Evolutionary conservation across 441 rosid genomes (phyloP).

Genomic region (Jatropha podagrica): DNA sequence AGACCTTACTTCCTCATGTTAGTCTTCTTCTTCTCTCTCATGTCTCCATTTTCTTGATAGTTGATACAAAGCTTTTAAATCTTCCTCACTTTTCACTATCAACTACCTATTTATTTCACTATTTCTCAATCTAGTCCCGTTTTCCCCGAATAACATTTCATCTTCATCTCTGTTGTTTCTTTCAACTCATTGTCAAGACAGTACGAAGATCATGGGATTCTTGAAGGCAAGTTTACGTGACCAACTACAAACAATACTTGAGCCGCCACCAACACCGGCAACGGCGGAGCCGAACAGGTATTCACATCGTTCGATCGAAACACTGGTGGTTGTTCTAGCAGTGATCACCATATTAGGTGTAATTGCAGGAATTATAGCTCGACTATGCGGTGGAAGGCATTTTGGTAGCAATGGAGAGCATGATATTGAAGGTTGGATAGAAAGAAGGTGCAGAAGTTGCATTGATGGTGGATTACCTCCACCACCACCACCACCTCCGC

Average conservation of each 20-base stretch:
- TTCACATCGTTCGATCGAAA: slow-evolving; percentile 68
- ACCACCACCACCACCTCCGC: slow-evolving; percentile 37
- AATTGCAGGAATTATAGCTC: slow-evolving; percentile 71
- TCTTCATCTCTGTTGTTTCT: not conserved
- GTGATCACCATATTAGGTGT: slow-evolving; percentile 70
- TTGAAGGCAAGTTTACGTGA: slow-evolving; percentile 38
- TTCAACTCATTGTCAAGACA: not conserved
- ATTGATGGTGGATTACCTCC: slow-evolving; percentile 75
- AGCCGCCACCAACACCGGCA: slow-evolving; percentile 43
- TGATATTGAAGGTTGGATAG: slow-evolving; percentile 93
- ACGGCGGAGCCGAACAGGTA: slow-evolving; percentile 42
- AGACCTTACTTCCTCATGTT: not conserved
- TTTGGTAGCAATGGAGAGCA: slow-evolving; percentile 68
- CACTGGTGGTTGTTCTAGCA: slow-evolving; percentile 79
- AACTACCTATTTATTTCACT: not conserved
- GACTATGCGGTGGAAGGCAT: slow-evolving; percentile 79
- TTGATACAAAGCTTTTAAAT: not conserved
- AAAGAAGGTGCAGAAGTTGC: slow-evolving; percentile 79
- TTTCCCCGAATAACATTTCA: not conserved
- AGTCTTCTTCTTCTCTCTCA: not conserved
- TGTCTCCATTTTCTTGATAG: slow-evolving; percentile 10
- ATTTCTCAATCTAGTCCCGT: not conserved
- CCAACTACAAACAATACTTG: slow-evolving; percentile 39
- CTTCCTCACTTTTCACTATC: not conserved
- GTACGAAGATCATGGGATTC: slow-evolving; percentile 29